Evolutionary conservation across 352 stramenopile species (phyloP), one percentile per base, ranked within the genome.

Genomic region (Pythium guiyangense): DNA sequence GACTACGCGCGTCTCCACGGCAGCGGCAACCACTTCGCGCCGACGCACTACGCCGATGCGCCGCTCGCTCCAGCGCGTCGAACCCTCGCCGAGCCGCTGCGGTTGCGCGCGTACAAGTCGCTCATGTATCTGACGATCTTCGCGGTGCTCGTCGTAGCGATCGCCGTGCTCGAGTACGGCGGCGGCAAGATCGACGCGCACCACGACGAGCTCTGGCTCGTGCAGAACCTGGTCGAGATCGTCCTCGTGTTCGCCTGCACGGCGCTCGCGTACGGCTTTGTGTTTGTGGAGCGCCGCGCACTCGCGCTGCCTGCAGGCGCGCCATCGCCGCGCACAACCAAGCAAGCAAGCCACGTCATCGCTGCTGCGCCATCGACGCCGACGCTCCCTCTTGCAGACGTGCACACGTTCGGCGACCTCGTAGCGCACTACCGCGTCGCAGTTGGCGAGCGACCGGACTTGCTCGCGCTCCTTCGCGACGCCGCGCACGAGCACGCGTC

Each of bases 1-100:
- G n/a, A n/a, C n/a, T 60, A 73, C n/a, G 62, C 67, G 20, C 40
- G 75, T 44, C 59, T 79, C 3, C 18, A n/a, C n/a, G n/a, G n/a
- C n/a, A n/a, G n/a, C n/a, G n/a, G n/a, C n/a, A 17, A 54, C 52
- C 22, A 47, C 6, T 10, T 25, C 4, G 53, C 49, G 31, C 35
- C 55, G 18, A 52, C 39, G 6, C n/a, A 60, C 11, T 57, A 57
- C 40, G 39, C 20, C 14, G 34, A 44, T 4, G 35, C 37, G 5
- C 39, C 25, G 6, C 37, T 47, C 10, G 18, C 44, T 12, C 20
- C 20, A 22, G 25, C 17, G 6, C 11, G 18, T 0, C 34, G 52
- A 11, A 39, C 51, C 14, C 67, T 73, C 47, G 15, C 29, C 0
- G 42, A 60, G 26, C 60, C 63, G 20, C 45, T 71, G 18, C 60